These are phyloP conservation scores for Grosmannia penicillata DNA, from an alignment of 2,329 filamentous ascomycete genomes.

Conservation along the genomic window DNA sequence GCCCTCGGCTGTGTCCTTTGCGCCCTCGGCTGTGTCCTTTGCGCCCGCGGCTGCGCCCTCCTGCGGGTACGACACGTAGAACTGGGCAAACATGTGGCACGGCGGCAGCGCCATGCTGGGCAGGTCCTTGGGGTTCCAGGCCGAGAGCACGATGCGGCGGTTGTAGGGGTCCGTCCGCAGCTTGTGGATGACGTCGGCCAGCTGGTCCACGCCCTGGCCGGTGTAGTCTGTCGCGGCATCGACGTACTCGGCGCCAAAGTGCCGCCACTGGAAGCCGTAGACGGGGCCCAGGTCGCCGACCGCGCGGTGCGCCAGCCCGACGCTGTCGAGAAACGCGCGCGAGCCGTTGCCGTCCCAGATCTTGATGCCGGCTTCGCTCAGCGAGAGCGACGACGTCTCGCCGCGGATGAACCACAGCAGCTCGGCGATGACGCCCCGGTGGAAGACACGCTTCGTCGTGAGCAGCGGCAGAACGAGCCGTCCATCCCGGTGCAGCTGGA, in stretches of 20 bases:
- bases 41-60: no score
- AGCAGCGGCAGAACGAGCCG: constrained; percentile 74
- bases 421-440: constrained; percentile 77
- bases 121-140: constrained; percentile 85
- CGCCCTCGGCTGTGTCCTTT: no score
- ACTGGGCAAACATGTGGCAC: constrained; percentile 96
- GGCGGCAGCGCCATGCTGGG: constrained; percentile 82
- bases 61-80: constrained; percentile 67
- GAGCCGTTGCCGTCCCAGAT: constrained; percentile 98
- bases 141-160: constrained; percentile 74
- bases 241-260: constrained; percentile 85
- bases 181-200: constrained; percentile 77
- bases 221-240: constrained; percentile 69
- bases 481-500: constrained; percentile 54
- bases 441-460: constrained; percentile 93
- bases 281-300: constrained; percentile 63
- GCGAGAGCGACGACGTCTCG: constrained; percentile 61
- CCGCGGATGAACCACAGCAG: constrained; percentile 92
- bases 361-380: constrained; percentile 71
- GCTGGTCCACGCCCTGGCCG: constrained; percentile 81
- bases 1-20: no score
- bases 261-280: constrained; percentile 97
- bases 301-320: constrained; percentile 67
- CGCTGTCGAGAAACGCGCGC: constrained; percentile 73
- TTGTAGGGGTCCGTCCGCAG: constrained; percentile 75